Base-by-base conservation (phyloP, 495 filamentous ascomycete species). In the Haplographium delicatum region DNA sequence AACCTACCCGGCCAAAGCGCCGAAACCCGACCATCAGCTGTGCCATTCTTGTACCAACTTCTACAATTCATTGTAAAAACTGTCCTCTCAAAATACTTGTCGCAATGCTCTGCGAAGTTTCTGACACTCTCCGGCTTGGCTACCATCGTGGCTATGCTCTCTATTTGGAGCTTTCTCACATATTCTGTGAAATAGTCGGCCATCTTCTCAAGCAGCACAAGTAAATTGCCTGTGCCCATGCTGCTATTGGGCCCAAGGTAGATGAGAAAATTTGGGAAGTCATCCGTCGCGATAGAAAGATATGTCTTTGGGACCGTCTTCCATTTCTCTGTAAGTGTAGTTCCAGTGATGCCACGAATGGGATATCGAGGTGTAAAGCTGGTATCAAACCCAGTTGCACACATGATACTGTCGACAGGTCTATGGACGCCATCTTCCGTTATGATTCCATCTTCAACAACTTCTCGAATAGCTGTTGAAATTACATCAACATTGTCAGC, bases 251-350 rank as follows among this genome's bases (percentile, higher is more conserved):
- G 80, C 2, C 80, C 81, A 23, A 68, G 66, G 26, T 80, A 59
- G 51, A 69, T 81, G 46, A 81, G 67, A n/a, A 82, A 65, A 54
- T 86, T 88, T 2, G 84, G 83, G 54, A 84, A 83, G 0, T 74
- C 73, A 0, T 82, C 81, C 0, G 76, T 75, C 1, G 74, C 75
- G 13, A 81, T 55, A 1, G 78, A 76, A 0, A 86, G 67, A 57
- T 88, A 88, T 6, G 79, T 74, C 56, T 80, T 78, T 0, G 83
- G 83, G 50, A 19, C 22, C 16, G 75, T 75, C 26, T 27, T 28
- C 63, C 72, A 81, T 24, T 72, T 62, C 2, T 72, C 65, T 43
- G 69, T 65, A n/a, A 74, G 66, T 30, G 62, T 62, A 74, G 74
- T 81, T 5, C 72, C 69, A 26, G 63, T 75, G 47, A 71, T 58